Conservation (phyloP, 805 yeast species). For the Wilhelminamyces savonicus region DNA sequence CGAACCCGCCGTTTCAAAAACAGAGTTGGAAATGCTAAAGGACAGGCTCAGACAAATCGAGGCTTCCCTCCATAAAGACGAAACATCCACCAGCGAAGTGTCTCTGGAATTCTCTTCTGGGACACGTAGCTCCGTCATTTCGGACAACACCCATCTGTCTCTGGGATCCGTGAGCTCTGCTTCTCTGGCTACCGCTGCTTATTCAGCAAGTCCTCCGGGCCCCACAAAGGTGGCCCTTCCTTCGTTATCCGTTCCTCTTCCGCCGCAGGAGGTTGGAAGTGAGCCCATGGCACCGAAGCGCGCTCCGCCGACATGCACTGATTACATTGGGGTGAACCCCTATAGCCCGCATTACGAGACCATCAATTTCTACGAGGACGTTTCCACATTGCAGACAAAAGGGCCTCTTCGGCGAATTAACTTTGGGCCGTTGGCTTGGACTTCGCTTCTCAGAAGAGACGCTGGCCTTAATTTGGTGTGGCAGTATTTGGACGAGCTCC, state of each 20-base stretch:
- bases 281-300: background rate
- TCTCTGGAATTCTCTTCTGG: too few relatives aligned
- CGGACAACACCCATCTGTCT: too few relatives aligned
- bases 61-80: too few relatives aligned
- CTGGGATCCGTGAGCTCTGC: too few relatives aligned
- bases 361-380: conserved; percentile 37
- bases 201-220: background rate
- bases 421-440: conserved; percentile 50
- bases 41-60: too few relatives aligned
- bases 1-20: conserved; percentile 1
- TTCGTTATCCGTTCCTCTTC: background rate
- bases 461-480: conserved; percentile 11
- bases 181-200: background rate
- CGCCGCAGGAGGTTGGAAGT: too few relatives aligned
- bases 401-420: conserved; percentile 34
- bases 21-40: background rate
- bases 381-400: conserved; percentile 36
- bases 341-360: conserved; percentile 16
- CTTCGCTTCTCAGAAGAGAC: conserved; percentile 44
- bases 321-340: conserved; percentile 1
- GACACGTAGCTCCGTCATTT: too few relatives aligned
- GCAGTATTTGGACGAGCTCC: conserved; percentile 1
- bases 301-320: background rate
- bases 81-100: too few relatives aligned
- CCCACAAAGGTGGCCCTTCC: background rate